Evolutionary conservation across 352 stramenopile species (phyloP).

Genomic region (Globisporangium perplexum): DNA sequence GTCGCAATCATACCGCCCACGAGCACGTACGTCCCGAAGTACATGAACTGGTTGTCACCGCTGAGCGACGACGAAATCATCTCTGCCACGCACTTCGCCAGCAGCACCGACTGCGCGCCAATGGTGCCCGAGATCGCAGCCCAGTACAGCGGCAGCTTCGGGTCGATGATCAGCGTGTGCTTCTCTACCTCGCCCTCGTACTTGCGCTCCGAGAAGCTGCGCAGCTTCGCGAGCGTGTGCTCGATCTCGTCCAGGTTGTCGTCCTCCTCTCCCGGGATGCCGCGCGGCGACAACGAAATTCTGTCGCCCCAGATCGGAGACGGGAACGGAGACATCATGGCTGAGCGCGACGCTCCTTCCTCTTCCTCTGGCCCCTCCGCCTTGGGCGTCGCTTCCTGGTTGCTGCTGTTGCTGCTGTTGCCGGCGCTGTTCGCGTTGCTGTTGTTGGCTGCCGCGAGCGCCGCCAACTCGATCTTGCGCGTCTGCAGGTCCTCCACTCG

Average conservation of each 20-base stretch:
- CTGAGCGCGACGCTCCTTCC: conserved; percentile 25
- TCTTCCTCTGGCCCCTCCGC: conserved; percentile 25
- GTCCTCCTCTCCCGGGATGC: conserved; percentile 41
- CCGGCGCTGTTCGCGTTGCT: conserved; percentile 8
- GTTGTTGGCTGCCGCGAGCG: conserved; percentile 14
- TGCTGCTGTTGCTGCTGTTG: background rate
- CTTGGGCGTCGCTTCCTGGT: background rate
- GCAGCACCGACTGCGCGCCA: conserved; percentile 74
- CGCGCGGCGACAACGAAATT: conserved; percentile 33
- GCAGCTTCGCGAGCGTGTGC: conserved; percentile 24
- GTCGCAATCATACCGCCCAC: conserved; percentile 66
- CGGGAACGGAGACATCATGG: conserved; percentile 79
- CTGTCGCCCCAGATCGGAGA: conserved; percentile 59
- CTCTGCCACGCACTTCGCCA: conserved; percentile 83
- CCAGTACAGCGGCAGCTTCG: conserved; percentile 84
- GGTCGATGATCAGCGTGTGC: conserved; percentile 81
- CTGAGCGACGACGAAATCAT: conserved; percentile 78
- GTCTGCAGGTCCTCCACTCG: conserved; percentile 52
- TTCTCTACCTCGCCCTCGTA: conserved; percentile 76
- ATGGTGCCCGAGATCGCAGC: conserved; percentile 81
- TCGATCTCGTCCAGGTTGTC: conserved; percentile 56
- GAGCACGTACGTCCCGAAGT: conserved; percentile 82
- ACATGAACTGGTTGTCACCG: conserved; percentile 83
- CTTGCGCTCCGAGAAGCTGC: conserved; percentile 39
- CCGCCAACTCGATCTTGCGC: conserved; percentile 42